These are phyloP conservation scores for Juglanconis oblonga DNA, from an alignment of 2,329 filamentous ascomycete species.

Conservation along the genomic window DNA sequence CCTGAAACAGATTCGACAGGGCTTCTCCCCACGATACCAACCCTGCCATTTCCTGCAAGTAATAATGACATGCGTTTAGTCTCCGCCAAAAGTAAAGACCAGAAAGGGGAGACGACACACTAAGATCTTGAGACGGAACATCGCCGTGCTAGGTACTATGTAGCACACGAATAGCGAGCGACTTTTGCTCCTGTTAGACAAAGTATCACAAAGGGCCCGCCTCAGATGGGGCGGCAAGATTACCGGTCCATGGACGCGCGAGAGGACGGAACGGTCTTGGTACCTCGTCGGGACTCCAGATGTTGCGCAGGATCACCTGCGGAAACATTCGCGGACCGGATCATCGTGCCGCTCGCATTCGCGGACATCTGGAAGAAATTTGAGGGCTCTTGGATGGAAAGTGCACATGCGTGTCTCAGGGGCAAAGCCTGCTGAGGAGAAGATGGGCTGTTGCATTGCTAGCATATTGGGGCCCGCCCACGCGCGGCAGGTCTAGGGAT, in stretches of 20 bases:
- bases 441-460: background rate
- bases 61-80: conserved; percentile 9
- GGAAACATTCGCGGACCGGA: background rate
- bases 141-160: background rate
- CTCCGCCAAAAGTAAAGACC: conserved; percentile 1
- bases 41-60: conserved; percentile 15
- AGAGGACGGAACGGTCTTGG: background rate
- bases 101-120: conserved; percentile 8
- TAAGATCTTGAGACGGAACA: background rate
- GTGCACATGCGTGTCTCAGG: background rate
- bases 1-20: conserved; percentile 17
- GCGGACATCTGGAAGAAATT: background rate
- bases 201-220: background rate
- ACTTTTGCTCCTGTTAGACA: background rate
- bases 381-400: background rate
- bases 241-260: background rate
- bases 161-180: too few relatives aligned
- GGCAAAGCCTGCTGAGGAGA: background rate
- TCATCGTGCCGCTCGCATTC: background rate
- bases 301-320: background rate
- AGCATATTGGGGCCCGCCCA: background rate
- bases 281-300: background rate
- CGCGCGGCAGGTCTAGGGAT: conserved; percentile 1
- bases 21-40: conserved; percentile 11
- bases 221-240: background rate